Evolutionary conservation across 192 early-diverging fungal species (phyloP).

Genomic region (Geosiphon pyriformis): DNA sequence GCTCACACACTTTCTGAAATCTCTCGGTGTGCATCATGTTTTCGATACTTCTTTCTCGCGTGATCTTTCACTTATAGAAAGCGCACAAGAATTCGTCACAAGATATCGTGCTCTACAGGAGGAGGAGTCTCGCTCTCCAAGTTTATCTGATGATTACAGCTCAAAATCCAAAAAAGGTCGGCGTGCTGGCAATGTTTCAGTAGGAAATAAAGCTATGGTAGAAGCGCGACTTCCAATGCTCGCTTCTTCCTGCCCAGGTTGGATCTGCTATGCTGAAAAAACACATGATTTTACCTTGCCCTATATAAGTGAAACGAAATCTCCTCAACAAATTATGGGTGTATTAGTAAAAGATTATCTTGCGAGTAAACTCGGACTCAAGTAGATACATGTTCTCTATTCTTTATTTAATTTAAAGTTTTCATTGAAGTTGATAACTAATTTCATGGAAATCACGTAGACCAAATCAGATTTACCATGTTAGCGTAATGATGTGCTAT

Average conservation of each 20-base stretch:
- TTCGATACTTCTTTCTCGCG: slow-evolving; percentile 88
- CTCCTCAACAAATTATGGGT: slow-evolving; percentile 98
- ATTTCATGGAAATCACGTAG: slow-evolving; percentile 3
- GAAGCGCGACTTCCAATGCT: slow-evolving; percentile 48
- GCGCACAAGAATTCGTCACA: slow-evolving; percentile 83
- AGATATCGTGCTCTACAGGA: slow-evolving; percentile 52
- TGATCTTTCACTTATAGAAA: slow-evolving; percentile 80
- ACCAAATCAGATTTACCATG: slow-evolving; percentile 85
- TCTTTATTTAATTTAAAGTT: background rate
- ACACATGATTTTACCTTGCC: slow-evolving; percentile 88
- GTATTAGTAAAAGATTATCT: slow-evolving; percentile 83
- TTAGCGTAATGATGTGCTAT: slow-evolving; percentile 96
- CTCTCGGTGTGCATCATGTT: slow-evolving; percentile 77
- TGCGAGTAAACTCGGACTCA: slow-evolving; percentile 53
- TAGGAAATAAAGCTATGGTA: slow-evolving; percentile 19
- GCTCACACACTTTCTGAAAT: slow-evolving; percentile 70
- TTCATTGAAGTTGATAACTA: background rate
- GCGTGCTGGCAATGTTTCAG: slow-evolving; percentile 23
- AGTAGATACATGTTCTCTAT: slow-evolving; percentile 24
- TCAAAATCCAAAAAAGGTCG: slow-evolving; percentile 33
- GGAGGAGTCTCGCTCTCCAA: slow-evolving; percentile 21
- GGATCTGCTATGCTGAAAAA: slow-evolving; percentile 99
- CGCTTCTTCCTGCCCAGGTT: slow-evolving; percentile 69
- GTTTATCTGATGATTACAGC: slow-evolving; percentile 19
- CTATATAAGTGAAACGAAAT: slow-evolving; percentile 82